Percentiles rank a stretch among this genome's conserved stretches.
Evolutionary conservation across 345 rosid genomes (phyloP).

Genomic region (Citrus glauca): DNA sequence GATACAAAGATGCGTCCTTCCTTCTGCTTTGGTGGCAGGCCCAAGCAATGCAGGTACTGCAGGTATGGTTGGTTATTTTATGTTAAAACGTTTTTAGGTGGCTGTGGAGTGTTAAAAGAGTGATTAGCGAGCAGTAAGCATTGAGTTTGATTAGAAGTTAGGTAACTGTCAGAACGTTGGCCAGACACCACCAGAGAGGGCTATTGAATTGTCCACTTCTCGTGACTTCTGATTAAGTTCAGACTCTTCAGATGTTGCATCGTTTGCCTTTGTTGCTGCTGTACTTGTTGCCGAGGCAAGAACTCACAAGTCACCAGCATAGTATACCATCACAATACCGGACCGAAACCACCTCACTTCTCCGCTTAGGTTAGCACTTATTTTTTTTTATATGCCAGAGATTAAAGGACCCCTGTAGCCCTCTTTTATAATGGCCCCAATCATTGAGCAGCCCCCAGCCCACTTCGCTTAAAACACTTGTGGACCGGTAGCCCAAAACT

Average conservation of each 20-base stretch:
- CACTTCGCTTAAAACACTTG: no score
- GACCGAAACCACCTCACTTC: not conserved
- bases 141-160: not conserved
- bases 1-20: not conserved
- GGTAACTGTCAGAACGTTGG: conserved; percentile 7
- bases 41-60: not conserved
- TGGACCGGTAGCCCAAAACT: no score
- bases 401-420: no score
- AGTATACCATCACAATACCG: not conserved
- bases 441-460: no score
- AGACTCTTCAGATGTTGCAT: conserved; percentile 7
- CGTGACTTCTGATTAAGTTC: conserved; percentile 5
- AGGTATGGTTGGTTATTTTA: not conserved
- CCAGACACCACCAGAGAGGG: not conserved
- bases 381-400: no score
- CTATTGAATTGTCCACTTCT: conserved; percentile 11
- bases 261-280: not conserved
- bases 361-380: not conserved
- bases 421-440: no score
- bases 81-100: not conserved
- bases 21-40: not conserved
- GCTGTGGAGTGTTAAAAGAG: not conserved
- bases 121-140: not conserved
- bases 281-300: not conserved
- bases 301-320: no score